Base-by-base conservation (phyloP, 2,329 filamentous ascomycete genomes). In the Penicillium sp. region DNA sequence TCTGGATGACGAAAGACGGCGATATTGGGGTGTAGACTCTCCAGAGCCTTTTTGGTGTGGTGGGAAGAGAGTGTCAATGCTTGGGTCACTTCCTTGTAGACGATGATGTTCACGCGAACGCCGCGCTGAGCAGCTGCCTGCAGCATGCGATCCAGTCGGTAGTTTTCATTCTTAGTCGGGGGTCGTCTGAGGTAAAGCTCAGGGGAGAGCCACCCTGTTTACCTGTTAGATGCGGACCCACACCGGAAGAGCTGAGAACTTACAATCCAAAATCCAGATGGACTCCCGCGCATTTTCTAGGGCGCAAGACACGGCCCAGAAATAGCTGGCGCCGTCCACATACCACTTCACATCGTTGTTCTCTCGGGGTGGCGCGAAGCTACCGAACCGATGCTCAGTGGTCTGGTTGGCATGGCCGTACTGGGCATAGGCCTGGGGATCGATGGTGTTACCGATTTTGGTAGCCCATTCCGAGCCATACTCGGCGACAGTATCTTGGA, bases 1-100 rank as follows among this genome's bases (percentile, higher is more conserved):
- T 97, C 92, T 2, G 93, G 93, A 70, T 97, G 91, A 20, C 92
- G 82, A 73, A 96, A 95, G 11, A 97, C 92, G 43, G 85, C 83
- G 72, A 96, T 94, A 67, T 96, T 96, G 8, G 85, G 85, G 67
- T 94, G 90, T 33, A 93, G 80, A 7, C 77, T 81, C 69, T 96
- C 90, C 27, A 96, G 78, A 41, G 82, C 81, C 67, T 90, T 85
- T 68, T 93, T 94, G 4, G 91, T 96, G 69, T 96, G 90, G 65
- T 86, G 73, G 0, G 82, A 87, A 11, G 80, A 86, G 48, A 88
- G 81, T 83, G 71, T 31, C 47, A 46, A 76, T 37, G 90, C 89
- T 67, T 90, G 88, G 3, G 89, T 85, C 7, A 93, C 89, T 61
- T 97, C 92, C 75, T 96, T 96, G 77, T 96, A 96, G 11, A 96